Evolutionary conservation across 345 rosid genomes (phyloP).

Genomic region (Lenwebbia sp.): DNA sequence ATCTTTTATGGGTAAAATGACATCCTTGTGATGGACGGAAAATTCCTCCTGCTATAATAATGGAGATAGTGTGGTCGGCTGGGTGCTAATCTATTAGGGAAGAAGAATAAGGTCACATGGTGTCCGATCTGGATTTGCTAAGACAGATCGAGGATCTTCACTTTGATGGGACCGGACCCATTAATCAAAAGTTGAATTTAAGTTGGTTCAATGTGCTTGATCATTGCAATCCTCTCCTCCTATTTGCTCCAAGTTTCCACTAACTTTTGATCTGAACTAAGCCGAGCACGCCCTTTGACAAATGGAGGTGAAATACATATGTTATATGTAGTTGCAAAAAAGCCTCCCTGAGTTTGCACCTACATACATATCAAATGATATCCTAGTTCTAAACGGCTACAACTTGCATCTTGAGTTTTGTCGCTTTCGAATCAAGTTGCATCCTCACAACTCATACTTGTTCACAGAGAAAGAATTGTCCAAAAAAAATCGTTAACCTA

Average conservation of each 20-base stretch:
- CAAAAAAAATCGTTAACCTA: neutral
- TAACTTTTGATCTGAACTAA: neutral
- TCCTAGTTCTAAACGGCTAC: neutral
- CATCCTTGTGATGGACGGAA: neutral
- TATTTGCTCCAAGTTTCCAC: neutral
- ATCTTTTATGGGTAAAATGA: neutral
- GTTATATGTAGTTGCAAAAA: no score
- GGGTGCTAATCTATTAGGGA: neutral
- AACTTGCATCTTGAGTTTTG: neutral
- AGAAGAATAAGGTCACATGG: neutral
- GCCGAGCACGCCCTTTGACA: neutral
- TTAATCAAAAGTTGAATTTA: neutral
- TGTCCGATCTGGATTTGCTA: neutral
- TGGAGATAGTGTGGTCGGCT: neutral
- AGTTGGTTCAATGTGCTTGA: neutral
- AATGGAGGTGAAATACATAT: neutral
- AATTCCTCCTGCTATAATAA: neutral
- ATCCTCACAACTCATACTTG: neutral
- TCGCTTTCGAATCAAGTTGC: neutral
- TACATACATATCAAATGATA: neutral
- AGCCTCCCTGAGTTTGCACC: neutral
- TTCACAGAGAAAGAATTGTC: neutral
- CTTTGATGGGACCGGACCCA: neutral
- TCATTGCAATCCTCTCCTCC: neutral
- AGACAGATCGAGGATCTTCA: neutral